Evolutionary conservation across 805 yeast species (phyloP).

Genomic region (Saccharomyces mikatae): DNA sequence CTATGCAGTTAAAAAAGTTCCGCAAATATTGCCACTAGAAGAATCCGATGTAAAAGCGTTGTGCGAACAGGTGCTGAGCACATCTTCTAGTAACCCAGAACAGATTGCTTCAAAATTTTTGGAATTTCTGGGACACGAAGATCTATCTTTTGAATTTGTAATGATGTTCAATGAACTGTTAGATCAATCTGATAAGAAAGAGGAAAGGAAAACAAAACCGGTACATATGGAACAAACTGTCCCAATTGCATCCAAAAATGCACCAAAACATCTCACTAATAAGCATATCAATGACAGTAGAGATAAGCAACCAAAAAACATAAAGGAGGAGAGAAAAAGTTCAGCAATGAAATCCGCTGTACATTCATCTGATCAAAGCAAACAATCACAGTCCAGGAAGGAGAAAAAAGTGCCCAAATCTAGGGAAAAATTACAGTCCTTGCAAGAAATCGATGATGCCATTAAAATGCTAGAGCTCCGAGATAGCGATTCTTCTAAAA

Average conservation of each 20-base stretch:
- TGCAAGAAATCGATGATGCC: slow-evolving; percentile 60
- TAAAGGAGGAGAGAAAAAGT: background rate
- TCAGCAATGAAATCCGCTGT: background rate
- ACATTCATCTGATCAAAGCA: background rate
- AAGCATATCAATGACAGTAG: background rate
- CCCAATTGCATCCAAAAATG: background rate
- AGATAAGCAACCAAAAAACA: background rate
- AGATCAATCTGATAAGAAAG: background rate
- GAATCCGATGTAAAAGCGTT: slow-evolving; percentile 21
- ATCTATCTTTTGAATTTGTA: slow-evolving; percentile 25
- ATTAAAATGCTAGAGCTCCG: slow-evolving; percentile 43
- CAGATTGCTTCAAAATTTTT: slow-evolving; percentile 24
- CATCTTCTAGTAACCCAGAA: slow-evolving; percentile 15
- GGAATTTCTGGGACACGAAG: slow-evolving; percentile 28
- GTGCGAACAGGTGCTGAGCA: slow-evolving; percentile 23
- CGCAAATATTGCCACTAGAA: slow-evolving; percentile 27
- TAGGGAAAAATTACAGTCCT: slow-evolving; percentile 41
- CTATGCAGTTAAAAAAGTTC: slow-evolving; percentile 22
- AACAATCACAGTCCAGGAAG: background rate
- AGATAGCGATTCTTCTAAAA: slow-evolving; percentile 15
- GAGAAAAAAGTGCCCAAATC: slow-evolving; percentile 6
- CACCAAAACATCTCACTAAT: background rate
- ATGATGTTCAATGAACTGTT: slow-evolving; percentile 23
- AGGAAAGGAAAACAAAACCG: background rate
- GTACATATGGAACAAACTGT: background rate